phyloP scores from a whole-genome alignment of 106 monocot species.

The Platanthera guangdongensis region DNA sequence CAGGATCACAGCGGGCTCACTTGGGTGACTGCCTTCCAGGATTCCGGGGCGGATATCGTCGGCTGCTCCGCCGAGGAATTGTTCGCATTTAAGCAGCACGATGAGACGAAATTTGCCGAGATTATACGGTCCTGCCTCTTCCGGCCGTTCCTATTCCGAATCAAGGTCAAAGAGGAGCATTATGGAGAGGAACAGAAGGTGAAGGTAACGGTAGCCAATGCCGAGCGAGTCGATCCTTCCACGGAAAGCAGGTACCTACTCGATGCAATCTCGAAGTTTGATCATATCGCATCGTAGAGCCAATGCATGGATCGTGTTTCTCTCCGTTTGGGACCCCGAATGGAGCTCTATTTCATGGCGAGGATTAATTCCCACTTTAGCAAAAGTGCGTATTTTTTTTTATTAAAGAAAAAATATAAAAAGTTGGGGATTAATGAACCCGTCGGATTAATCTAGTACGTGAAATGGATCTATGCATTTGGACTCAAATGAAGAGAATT shows the following conservation, averaged over 20 bases:
- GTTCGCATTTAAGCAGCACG: slow-evolving; percentile 51
- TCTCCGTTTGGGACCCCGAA: too few species aligned
- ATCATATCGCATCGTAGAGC: not conserved
- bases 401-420: too few species aligned
- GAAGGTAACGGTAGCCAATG: slow-evolving; percentile 66
- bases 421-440: too few species aligned
- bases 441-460: too few species aligned
- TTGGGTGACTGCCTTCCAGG: slow-evolving; percentile 91
- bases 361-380: too few species aligned
- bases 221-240: slow-evolving; percentile 67
- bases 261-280: slow-evolving; percentile 34
- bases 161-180: slow-evolving; percentile 88
- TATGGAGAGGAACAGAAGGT: slow-evolving; percentile 78
- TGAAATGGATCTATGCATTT: too few species aligned
- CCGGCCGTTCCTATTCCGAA: slow-evolving; percentile 58
- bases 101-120: slow-evolving; percentile 53
- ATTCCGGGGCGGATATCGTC: slow-evolving; percentile 77
- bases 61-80: slow-evolving; percentile 73
- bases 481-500: too few species aligned
- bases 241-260: slow-evolving; percentile 64
- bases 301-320: not conserved
- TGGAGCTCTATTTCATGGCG: too few species aligned
- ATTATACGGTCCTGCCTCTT: slow-evolving; percentile 50
- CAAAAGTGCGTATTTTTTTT: too few species aligned
- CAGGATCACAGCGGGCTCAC: slow-evolving; percentile 84